Evolutionary conservation across 1,284 basidiomycete species (phyloP).

Genomic region (Cystobasidium pallidum): DNA sequence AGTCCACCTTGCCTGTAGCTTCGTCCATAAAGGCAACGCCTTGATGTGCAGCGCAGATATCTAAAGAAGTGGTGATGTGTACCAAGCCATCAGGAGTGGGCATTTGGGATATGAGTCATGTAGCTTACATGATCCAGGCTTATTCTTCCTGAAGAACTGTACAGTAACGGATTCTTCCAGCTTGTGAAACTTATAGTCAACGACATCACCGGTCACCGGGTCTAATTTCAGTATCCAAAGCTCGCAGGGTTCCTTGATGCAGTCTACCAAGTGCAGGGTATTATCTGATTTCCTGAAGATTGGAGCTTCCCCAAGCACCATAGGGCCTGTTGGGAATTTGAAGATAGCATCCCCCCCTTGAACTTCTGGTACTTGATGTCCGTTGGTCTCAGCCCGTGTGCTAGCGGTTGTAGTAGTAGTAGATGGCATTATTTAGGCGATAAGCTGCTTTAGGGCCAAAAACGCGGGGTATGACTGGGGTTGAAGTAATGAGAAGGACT

Average conservation of each 20-base stretch:
- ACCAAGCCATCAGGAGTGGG: too few species aligned
- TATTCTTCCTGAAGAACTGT: slow-evolving; percentile 39
- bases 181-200: slow-evolving; percentile 13
- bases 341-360: slow-evolving; percentile 14
- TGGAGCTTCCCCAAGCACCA: slow-evolving; percentile 37
- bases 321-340: slow-evolving; percentile 31
- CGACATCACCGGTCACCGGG: slow-evolving; percentile 28
- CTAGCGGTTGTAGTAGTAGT: slow-evolving; percentile 4
- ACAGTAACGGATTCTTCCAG: slow-evolving; percentile 35
- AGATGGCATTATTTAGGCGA: neutral
- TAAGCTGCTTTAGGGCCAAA: neutral
- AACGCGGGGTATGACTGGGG: neutral
- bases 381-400: neutral
- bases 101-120: too few species aligned
- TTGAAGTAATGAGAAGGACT: too few species aligned
- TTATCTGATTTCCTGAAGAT: slow-evolving; percentile 29
- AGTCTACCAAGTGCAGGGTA: slow-evolving; percentile 36
- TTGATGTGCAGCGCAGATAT: slow-evolving; percentile 33
- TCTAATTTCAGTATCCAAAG: slow-evolving; percentile 30
- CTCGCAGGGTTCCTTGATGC: slow-evolving; percentile 31
- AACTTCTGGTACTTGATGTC: slow-evolving; percentile 1
- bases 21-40: slow-evolving; percentile 34
- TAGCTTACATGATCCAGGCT: slow-evolving; percentile 25
- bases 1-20: slow-evolving; percentile 31
- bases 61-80: too few species aligned